Percentiles rank a stretch among this genome's conserved stretches.
Evolutionary conservation across 2,329 filamentous ascomycete species (phyloP).

Genomic region (Claviceps sp.): DNA sequence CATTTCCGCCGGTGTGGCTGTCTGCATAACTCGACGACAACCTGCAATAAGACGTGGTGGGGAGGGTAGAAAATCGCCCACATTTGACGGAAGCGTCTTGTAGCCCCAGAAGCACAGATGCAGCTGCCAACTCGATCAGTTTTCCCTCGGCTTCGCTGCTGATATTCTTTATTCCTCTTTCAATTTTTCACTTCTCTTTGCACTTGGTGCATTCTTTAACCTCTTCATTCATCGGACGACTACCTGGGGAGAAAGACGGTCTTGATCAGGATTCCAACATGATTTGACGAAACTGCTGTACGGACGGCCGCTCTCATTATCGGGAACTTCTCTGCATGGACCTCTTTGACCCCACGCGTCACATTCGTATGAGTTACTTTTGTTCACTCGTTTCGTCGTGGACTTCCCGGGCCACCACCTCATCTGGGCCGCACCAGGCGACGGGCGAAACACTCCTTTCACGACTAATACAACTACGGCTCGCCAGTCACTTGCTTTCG

Average conservation of each 20-base stretch:
- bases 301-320: background rate
- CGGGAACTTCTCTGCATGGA: conserved; percentile 1
- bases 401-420: background rate
- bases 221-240: conserved; percentile 2
- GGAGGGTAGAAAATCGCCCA: background rate
- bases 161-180: conserved; percentile 5
- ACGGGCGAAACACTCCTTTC: conserved; percentile 1
- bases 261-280: background rate
- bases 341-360: background rate
- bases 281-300: background rate
- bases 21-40: background rate
- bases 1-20: conserved; percentile 17
- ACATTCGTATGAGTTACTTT: background rate
- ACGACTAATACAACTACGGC: background rate
- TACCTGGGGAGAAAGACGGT: background rate
- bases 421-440: background rate
- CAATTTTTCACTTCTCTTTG: background rate
- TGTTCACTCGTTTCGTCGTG: background rate
- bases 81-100: background rate
- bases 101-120: conserved; percentile 8
- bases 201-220: background rate
- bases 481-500: background rate
- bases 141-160: conserved; percentile 12
- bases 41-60: background rate
- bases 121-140: conserved; percentile 8